Base-by-base conservation (phyloP, 805 yeast species). In the Ogataea chonburiensis region DNA sequence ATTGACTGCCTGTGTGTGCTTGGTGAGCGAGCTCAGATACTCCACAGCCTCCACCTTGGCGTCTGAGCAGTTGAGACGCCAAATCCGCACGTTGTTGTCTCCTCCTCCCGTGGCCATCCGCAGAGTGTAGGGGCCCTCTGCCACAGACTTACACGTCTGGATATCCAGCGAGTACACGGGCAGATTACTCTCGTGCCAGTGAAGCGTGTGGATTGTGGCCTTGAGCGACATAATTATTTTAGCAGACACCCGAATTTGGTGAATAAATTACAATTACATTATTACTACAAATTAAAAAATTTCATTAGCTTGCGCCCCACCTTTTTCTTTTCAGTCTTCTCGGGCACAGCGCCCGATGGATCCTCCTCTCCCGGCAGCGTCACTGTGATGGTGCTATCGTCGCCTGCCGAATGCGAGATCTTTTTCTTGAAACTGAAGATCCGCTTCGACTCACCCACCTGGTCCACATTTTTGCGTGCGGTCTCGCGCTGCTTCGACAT, bases 1-100 rank as follows among this genome's bases (percentile, higher is more conserved):
- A 55, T 93, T 93, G 14, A 93, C 96, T 0, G 98, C 96, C 57
- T 88, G 96, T 2, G 93, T 85, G 56, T 93, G 98, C 50, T 87
- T 88, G 3, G 82, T 61, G 33, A 93, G 68, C 0, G 96, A 86
- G 12, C 93, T 75, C 18, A 88, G 64, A 57, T 88, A 91, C 42
- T 79, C 83, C 12, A 88, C 83, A 0, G 74, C 55, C 6, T 34
- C 46, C 8, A 59, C 50, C n/a, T 37, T 50, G 9, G 46, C 49
- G 5, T 46, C 52, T 18, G 47, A 38, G 31, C 50, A 58, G 2
- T 36, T 29, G 19, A 57, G 39, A 28, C 50, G 47, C 68, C 68
- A 64, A 17, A 64, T 48, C 33, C 97, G 69, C n/a, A 87, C 82
- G 49, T 86, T 85, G 56, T 83, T 85, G 60, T 93, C 98, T 26